A percentile compares a stretch with the other conserved stretches of the same genome.
Conservation (phyloP, 2,329 filamentous ascomycete genomes). For the Diaporthe longicolla region DNA sequence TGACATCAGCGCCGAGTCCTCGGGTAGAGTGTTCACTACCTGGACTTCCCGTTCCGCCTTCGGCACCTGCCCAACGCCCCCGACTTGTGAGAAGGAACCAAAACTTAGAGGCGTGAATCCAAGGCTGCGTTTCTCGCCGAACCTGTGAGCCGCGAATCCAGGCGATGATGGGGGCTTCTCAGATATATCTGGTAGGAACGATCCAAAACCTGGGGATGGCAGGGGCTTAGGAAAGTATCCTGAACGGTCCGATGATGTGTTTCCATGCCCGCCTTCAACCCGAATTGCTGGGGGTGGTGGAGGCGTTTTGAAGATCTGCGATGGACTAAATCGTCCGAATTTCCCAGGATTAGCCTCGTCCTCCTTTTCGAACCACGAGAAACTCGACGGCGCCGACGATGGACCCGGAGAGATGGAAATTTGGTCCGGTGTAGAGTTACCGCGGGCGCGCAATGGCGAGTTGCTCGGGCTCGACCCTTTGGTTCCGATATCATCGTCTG, state of each 20-base stretch:
- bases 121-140: slow-evolving; percentile 56
- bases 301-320: slow-evolving; percentile 50
- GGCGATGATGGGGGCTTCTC: slow-evolving; percentile 60
- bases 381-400: slow-evolving; percentile 76
- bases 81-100: slow-evolving; percentile 33
- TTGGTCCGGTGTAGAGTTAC: slow-evolving; percentile 66
- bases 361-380: slow-evolving; percentile 70
- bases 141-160: slow-evolving; percentile 59
- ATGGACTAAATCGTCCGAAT: slow-evolving; percentile 58
- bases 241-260: slow-evolving; percentile 44
- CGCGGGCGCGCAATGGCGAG: slow-evolving; percentile 63
- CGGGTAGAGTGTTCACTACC: slow-evolving; percentile 54
- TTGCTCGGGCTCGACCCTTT: slow-evolving; percentile 58
- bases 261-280: slow-evolving; percentile 48
- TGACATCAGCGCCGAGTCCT: slow-evolving; percentile 74
- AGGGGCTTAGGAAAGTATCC: slow-evolving; percentile 44
- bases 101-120: slow-evolving; percentile 49
- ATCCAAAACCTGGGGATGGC: slow-evolving; percentile 48
- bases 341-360: slow-evolving; percentile 58
- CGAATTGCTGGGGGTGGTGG: slow-evolving; percentile 57
- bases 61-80: slow-evolving; percentile 10
- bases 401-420: slow-evolving; percentile 72
- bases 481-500: slow-evolving; percentile 64
- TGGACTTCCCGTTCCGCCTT: slow-evolving; percentile 54
- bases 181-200: slow-evolving; percentile 39